A percentile compares a stretch with the other conserved stretches of the same genome.
Conservation (phyloP, 768 basidiomycete genomes). For the Macrocybe gigantea region DNA sequence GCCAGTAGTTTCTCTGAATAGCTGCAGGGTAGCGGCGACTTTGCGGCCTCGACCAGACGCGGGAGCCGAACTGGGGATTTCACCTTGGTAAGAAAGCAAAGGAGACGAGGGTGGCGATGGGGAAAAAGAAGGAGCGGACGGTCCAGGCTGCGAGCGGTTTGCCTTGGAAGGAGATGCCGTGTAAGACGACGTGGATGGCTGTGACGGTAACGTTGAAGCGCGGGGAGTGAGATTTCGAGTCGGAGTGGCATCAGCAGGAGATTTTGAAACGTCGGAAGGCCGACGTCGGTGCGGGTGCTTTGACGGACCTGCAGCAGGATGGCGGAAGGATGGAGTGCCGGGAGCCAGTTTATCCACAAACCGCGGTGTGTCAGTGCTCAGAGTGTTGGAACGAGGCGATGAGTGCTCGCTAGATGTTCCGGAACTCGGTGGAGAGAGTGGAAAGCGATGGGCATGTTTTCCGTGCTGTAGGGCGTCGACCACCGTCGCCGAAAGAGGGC, state of each 20-base stretch:
- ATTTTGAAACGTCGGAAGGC: too few species aligned
- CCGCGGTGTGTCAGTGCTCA: slow-evolving; percentile 13
- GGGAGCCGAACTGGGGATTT: slow-evolving; percentile 19
- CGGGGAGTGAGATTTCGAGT: slow-evolving; percentile 25
- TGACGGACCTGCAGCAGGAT: slow-evolving; percentile 5
- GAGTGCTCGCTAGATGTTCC: slow-evolving; percentile 32
- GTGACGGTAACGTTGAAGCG: slow-evolving; percentile 32
- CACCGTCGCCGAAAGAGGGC: neutral
- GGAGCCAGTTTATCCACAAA: slow-evolving; percentile 11
- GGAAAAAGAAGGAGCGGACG: slow-evolving; percentile 26
- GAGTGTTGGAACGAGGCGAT: slow-evolving; percentile 26
- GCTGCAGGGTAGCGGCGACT: slow-evolving; percentile 74
- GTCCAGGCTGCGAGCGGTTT: slow-evolving; percentile 25
- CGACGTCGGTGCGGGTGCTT: too few species aligned
- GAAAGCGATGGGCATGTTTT: slow-evolving; percentile 31
- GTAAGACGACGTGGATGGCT: slow-evolving; percentile 11
- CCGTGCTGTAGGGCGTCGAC: slow-evolving; percentile 14
- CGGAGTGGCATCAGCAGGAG: neutral
- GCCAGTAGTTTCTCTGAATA: slow-evolving; percentile 72
- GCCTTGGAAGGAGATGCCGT: slow-evolving; percentile 22
- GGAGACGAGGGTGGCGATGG: slow-evolving; percentile 28
- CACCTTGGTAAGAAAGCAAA: slow-evolving; percentile 17
- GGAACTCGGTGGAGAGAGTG: slow-evolving; percentile 43
- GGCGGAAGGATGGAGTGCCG: slow-evolving; percentile 12
- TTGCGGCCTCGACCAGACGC: slow-evolving; percentile 65